Evolutionary conservation across 2,329 filamentous ascomycete genomes (phyloP).

Genomic region (Curvularia sp.): DNA sequence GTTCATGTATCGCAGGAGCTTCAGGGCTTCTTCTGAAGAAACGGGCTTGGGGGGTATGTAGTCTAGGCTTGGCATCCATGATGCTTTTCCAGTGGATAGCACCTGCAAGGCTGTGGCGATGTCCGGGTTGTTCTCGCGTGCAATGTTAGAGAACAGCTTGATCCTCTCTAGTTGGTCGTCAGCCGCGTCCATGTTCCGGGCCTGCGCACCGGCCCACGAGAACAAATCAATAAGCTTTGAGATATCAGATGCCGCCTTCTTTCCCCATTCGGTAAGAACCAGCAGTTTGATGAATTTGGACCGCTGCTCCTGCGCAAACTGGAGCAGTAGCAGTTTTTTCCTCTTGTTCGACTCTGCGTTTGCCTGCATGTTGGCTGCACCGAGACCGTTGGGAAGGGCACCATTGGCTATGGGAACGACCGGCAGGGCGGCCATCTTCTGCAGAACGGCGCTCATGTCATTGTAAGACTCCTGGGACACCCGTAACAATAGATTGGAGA

Average conservation of each 20-base stretch:
- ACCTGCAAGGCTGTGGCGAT: conserved; percentile 87
- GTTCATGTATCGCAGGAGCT: conserved; percentile 80
- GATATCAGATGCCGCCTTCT: conserved; percentile 68
- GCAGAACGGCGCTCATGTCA: conserved; percentile 73
- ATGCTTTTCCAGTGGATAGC: conserved; percentile 76
- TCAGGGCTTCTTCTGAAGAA: conserved; percentile 73
- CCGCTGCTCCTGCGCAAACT: conserved; percentile 80
- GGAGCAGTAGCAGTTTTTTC: conserved; percentile 78
- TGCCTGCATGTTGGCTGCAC: conserved; percentile 40
- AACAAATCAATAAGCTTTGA: conserved; percentile 89
- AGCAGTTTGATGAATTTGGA: conserved; percentile 91
- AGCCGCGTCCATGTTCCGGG: conserved; percentile 46
- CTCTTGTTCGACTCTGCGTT: conserved; percentile 39
- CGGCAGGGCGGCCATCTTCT: conserved; percentile 72
- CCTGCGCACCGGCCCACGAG: conserved; percentile 65
- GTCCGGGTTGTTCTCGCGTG: conserved; percentile 87
- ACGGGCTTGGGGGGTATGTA: conserved; percentile 79
- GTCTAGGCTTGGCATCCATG: conserved; percentile 80
- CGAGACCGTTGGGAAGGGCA: conserved; percentile 49
- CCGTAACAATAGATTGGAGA: conserved; percentile 76
- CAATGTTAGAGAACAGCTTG: conserved; percentile 73
- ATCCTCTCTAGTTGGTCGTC: conserved; percentile 69
- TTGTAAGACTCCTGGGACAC: conserved; percentile 85
- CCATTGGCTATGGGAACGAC: conserved; percentile 61
- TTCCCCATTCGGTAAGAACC: conserved; percentile 89